A percentile compares a stretch with the other conserved stretches of the same genome.
Conservation (phyloP, 1,139 yeast species). For the Saccharomyces hybrid region DNA sequence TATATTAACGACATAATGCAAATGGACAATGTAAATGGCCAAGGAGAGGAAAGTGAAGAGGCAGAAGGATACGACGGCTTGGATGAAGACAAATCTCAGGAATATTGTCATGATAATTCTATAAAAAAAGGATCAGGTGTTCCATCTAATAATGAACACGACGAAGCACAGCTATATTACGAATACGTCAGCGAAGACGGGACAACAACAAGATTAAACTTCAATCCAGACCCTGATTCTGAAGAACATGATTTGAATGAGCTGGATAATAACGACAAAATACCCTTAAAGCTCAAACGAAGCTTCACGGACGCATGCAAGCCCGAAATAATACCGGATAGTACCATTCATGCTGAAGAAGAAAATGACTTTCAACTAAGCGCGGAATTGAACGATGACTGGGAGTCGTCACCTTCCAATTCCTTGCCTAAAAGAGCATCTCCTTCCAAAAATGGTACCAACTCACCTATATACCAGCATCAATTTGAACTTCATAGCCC, state of each 20-base stretch:
- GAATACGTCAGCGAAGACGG: conserved; percentile 39
- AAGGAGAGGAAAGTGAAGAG: conserved; percentile 12
- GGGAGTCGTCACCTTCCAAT: not conserved
- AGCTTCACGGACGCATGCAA: not conserved
- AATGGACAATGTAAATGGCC: conserved; percentile 16
- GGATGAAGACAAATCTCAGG: conserved; percentile 16
- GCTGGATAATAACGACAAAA: conserved; percentile 16
- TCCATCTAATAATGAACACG: conserved; percentile 19
- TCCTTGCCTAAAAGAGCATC: conserved; percentile 6
- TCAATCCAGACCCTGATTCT: conserved; percentile 13
- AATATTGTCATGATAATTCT: conserved; percentile 17
- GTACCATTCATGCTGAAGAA: conserved; percentile 8
- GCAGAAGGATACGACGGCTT: conserved; percentile 12
- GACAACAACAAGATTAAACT: conserved; percentile 18
- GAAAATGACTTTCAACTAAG: conserved; percentile 31
- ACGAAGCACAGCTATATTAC: conserved; percentile 24
- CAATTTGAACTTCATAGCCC: conserved; percentile 23
- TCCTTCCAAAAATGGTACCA: conserved; percentile 4
- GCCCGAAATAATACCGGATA: conserved; percentile 2
- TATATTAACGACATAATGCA: conserved; percentile 9
- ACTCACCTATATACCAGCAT: conserved; percentile 13
- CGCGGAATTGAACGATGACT: not conserved
- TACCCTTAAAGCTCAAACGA: not conserved
- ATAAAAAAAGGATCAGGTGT: not conserved
- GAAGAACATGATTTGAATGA: conserved; percentile 16